A percentile compares a stretch with the other conserved stretches of the same genome.
These are phyloP conservation scores for Boletus speciosus DNA, from an alignment of 768 basidiomycete species.

Conservation along the genomic window DNA sequence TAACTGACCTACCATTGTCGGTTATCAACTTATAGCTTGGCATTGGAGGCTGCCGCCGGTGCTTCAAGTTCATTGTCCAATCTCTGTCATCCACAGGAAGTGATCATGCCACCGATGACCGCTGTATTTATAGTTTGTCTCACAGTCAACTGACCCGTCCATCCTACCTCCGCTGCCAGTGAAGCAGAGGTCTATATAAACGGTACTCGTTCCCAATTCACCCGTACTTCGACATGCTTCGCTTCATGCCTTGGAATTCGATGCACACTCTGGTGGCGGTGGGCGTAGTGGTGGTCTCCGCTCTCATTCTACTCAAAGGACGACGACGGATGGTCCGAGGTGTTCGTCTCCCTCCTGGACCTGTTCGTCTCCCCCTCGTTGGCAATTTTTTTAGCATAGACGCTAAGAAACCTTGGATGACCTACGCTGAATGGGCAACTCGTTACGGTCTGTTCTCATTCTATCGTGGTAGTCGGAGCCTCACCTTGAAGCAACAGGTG, in stretches of 20 bases:
- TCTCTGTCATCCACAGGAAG: not conserved
- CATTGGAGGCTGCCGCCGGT: not conserved
- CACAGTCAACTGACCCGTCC: not conserved
- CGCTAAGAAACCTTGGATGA: conserved; percentile 15
- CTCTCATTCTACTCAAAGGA: not conserved
- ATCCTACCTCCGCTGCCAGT: not conserved
- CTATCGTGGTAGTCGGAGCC: not conserved
- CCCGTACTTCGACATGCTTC: not conserved
- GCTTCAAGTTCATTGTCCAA: not conserved
- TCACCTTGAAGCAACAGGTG: conserved; percentile 7
- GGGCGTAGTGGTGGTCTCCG: not conserved
- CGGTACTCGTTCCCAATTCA: not conserved
- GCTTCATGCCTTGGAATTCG: not conserved
- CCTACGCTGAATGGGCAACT: conserved; percentile 18
- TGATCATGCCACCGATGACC: not conserved
- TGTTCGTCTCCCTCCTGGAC: conserved; percentile 15
- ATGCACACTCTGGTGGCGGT: not conserved
- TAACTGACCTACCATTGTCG: too few species aligned
- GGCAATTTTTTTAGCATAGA: conserved; percentile 19
- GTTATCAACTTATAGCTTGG: not conserved
- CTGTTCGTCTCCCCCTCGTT: conserved; percentile 13
- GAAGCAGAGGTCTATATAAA: not conserved
- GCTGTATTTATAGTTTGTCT: not conserved
- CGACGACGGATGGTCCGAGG: conserved; percentile 1
- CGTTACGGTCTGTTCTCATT: conserved; percentile 11